These are phyloP conservation scores for Aspergillus hiratsukae DNA, from an alignment of 2,329 filamentous ascomycete species.

Conservation along the genomic window DNA sequence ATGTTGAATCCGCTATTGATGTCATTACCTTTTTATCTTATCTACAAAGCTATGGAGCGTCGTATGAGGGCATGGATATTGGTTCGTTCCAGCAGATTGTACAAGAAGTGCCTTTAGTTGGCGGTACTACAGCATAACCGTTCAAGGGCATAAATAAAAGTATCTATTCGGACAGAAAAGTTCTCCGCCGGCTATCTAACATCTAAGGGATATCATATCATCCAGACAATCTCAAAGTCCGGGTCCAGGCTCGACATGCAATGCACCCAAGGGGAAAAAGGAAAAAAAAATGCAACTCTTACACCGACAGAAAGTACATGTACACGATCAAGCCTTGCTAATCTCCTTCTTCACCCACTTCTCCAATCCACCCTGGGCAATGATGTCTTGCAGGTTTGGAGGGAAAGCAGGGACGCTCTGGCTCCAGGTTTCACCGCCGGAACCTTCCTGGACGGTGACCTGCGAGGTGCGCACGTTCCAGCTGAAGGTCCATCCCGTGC, in stretches of 20 bases:
- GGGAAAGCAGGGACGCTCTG: slow-evolving; percentile 80
- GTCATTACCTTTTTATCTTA: background rate
- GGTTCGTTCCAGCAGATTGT: background rate
- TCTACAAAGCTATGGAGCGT: background rate
- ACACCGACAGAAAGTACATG: background rate
- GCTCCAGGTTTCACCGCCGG: slow-evolving; percentile 64
- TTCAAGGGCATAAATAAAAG: background rate
- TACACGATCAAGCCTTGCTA: background rate
- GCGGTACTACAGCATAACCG: background rate
- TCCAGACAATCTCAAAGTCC: background rate
- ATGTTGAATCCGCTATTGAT: background rate
- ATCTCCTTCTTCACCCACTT: slow-evolving; percentile 77
- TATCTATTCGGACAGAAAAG: background rate
- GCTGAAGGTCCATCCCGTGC: slow-evolving; percentile 76
- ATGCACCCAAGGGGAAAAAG: background rate
- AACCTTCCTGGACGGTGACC: slow-evolving; percentile 67
- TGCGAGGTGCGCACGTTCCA: slow-evolving; percentile 75
- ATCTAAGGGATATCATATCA: background rate
- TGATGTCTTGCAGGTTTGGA: slow-evolving; percentile 81
- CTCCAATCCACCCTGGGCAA: slow-evolving; percentile 71
- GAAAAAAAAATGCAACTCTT: background rate
- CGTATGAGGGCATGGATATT: background rate
- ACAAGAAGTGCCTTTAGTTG: background rate
- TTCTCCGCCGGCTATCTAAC: background rate
- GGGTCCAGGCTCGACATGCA: background rate